Percentiles rank a stretch among this genome's conserved stretches.
Conservation (phyloP, 164 flowering plant species). For the Cinnamomum micranthum region DNA sequence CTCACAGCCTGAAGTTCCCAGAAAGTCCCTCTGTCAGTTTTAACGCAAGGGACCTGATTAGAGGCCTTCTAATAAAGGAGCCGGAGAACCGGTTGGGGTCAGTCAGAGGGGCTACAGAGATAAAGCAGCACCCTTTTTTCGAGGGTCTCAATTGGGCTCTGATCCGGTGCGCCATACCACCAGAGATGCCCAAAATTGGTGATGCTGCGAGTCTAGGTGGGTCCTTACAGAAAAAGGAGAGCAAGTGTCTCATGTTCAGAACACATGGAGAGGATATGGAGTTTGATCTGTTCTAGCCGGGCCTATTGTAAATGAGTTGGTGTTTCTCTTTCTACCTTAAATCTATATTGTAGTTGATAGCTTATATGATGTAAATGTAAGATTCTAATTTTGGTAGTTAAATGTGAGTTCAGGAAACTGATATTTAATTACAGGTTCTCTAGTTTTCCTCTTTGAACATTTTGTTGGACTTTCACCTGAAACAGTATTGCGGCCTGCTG, state of each 20-base stretch:
- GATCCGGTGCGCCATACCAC: constrained; percentile 70
- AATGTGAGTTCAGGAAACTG: too few species aligned
- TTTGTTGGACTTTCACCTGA: too few species aligned
- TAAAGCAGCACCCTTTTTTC: constrained; percentile 76
- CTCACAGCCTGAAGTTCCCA: constrained; percentile 62
- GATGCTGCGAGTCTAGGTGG: constrained; percentile 22
- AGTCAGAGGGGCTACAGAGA: constrained; percentile 77
- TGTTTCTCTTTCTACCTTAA: too few species aligned
- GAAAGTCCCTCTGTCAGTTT: constrained; percentile 49
- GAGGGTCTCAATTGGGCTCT: constrained; percentile 86
- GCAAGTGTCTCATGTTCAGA: constrained; percentile 13
- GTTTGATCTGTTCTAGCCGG: constrained; percentile 58
- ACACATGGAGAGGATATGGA: constrained; percentile 26
- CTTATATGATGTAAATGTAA: too few species aligned
- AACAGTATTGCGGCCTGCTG: too few species aligned
- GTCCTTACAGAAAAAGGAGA: constrained; percentile 24
- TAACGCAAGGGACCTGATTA: constrained; percentile 66
- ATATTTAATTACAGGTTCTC: too few species aligned
- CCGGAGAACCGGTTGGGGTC: constrained; percentile 73
- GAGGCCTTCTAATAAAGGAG: constrained; percentile 57
- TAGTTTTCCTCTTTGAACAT: too few species aligned
- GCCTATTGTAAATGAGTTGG: too few species aligned
- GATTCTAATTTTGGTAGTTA: too few species aligned
- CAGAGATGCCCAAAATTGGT: constrained; percentile 50
- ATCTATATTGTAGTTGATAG: too few species aligned